Conservation (phyloP, 2,329 filamentous ascomycete species). For the Nemania abortiva region DNA sequence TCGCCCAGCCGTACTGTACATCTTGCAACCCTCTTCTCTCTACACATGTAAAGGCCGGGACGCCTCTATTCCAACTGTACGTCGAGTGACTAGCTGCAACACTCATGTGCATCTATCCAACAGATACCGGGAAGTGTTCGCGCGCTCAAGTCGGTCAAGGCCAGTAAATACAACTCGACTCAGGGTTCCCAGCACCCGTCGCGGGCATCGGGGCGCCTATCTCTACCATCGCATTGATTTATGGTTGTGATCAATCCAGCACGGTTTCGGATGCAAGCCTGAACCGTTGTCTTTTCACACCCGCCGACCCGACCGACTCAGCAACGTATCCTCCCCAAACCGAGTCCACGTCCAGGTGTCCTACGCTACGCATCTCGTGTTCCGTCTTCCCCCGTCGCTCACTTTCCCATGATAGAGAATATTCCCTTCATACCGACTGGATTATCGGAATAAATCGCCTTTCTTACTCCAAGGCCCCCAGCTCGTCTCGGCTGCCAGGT, state of each 20-base stretch:
- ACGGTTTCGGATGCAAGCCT: conserved; percentile 46
- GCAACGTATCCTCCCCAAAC: conserved; percentile 36
- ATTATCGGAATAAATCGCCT: conserved; percentile 27
- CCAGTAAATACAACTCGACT: conserved; percentile 21
- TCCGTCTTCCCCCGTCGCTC: conserved; percentile 5
- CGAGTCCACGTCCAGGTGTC: conserved; percentile 22
- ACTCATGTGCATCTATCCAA: conserved; percentile 29
- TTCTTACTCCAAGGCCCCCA: conserved; percentile 16
- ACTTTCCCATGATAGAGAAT: conserved; percentile 25
- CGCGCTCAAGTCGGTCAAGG: conserved; percentile 19
- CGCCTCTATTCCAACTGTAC: conserved; percentile 26
- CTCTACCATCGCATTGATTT: conserved; percentile 22
- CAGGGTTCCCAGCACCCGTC: conserved; percentile 22
- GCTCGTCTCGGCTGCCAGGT: conserved; percentile 16
- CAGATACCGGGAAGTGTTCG: conserved; percentile 19
- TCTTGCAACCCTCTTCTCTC: conserved; percentile 31
- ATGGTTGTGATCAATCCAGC: conserved; percentile 33
- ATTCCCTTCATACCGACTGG: conserved; percentile 21
- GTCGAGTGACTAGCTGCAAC: conserved; percentile 17
- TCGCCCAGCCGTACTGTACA: conserved; percentile 31
- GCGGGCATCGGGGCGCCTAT: conserved; percentile 11
- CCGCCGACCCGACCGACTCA: conserved; percentile 29
- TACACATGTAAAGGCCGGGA: conserved; percentile 25
- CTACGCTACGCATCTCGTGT: not conserved
- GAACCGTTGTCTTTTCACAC: conserved; percentile 40